Evolutionary conservation across 345 rosid species (phyloP).

Genomic region (Aquilaria sinensis): DNA sequence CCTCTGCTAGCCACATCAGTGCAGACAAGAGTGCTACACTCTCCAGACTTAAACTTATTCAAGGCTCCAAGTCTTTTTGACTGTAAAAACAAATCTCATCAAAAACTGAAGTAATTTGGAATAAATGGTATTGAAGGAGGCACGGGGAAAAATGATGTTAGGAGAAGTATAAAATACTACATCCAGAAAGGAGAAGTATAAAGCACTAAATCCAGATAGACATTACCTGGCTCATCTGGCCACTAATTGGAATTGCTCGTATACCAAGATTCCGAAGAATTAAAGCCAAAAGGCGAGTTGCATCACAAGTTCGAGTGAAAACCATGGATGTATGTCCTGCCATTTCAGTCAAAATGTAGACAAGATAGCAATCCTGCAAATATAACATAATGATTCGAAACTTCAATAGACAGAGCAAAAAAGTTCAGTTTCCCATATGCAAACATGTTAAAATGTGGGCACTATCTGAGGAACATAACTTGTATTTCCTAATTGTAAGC

Average conservation of each 20-base stretch:
- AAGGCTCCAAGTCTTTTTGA: slow-evolving; percentile 93
- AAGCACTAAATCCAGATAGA: neutral
- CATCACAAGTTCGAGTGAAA: slow-evolving; percentile 89
- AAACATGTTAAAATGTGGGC: neutral
- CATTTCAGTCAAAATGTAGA: slow-evolving; percentile 65
- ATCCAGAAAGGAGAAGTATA: neutral
- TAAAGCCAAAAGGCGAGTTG: slow-evolving; percentile 68
- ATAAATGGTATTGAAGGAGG: neutral
- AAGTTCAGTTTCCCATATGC: neutral
- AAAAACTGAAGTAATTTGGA: slow-evolving; percentile 4
- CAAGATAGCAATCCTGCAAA: slow-evolving; percentile 92
- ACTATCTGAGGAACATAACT: too few relatives aligned
- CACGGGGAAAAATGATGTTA: neutral
- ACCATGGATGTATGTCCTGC: slow-evolving; percentile 82
- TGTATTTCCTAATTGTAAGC: too few relatives aligned
- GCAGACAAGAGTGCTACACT: slow-evolving; percentile 86
- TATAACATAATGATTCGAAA: slow-evolving; percentile 8
- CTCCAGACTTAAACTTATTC: slow-evolving; percentile 90
- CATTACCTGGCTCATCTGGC: slow-evolving; percentile 89
- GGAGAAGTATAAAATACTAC: neutral
- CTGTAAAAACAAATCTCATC: slow-evolving; percentile 28
- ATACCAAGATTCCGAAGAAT: slow-evolving; percentile 83
- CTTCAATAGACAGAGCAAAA: neutral
- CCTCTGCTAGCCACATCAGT: slow-evolving; percentile 99
- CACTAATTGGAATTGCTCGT: slow-evolving; percentile 93